Evolutionary conservation across 2,329 filamentous ascomycete genomes (phyloP), one percentile per base, ranked within the genome.

Genomic region (Botrytis medusae): DNA sequence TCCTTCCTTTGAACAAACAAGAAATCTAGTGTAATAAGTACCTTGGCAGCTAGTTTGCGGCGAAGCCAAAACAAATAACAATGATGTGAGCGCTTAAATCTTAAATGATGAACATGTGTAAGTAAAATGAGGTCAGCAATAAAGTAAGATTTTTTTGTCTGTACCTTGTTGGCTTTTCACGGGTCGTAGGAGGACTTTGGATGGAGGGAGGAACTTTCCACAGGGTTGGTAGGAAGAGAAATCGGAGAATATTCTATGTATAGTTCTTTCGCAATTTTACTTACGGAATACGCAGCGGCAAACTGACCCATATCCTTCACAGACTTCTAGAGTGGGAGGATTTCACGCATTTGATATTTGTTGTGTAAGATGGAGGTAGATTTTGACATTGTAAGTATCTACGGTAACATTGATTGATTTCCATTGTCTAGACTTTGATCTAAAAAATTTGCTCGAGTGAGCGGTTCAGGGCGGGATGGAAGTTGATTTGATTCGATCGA

Each of bases 211-310:
- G 14, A 54, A 51, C 48, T 54, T 54, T n/a, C 12, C 48, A 57
- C 51, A 29, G 51, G 51, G 14, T 29, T 57, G 16, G 14, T 18
- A n/a, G n/a, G 16, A 57, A 57, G 51, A n/a, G 51, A 29, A 29
- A 57, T 57, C 51, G 51, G 51, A 32, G n/a, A 57, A 57, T 57
- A 29, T 57, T 57, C n/a, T 57, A 57, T 57, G n/a, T 57, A 57
- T 57, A 57, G 51, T 29, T 29, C 16, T 57, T 29, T 57, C 51
- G 51, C 51, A 57, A 57, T 57, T 32, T 57, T 57, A 29, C 51
- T 57, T 14, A 57, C 51, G 51, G 16, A 57, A 18, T 57, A 29
- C 14, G 6, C n/a, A 2, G n/a, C n/a, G 51, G 51, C n/a, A 29
- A 57, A 18, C 6, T 57, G 4, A 54, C 4, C 25, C 48, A 16